A percentile compares a stretch with the other conserved stretches of the same genome.
Evolutionary conservation across 2,329 filamentous ascomycete genomes (phyloP).

Genomic region (Penicillium capsulatum): DNA sequence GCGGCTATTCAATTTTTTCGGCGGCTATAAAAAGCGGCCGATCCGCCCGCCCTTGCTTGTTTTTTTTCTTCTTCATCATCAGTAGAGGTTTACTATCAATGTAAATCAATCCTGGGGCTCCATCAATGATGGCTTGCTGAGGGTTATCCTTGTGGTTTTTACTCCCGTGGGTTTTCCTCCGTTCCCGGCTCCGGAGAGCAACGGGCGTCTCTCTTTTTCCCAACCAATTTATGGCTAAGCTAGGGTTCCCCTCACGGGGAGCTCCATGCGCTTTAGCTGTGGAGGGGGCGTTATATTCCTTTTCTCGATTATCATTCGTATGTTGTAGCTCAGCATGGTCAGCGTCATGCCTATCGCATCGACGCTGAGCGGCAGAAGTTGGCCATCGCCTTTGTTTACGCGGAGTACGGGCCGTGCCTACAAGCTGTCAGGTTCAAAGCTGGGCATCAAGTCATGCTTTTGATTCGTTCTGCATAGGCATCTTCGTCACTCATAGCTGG

Average conservation of each 20-base stretch:
- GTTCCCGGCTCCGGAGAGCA: slow-evolving; percentile 49
- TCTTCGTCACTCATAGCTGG: not conserved
- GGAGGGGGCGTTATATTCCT: slow-evolving; percentile 46
- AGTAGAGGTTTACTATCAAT: slow-evolving; percentile 52
- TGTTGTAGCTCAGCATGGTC: not conserved
- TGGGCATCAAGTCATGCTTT: too few species aligned
- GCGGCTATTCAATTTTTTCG: slow-evolving; percentile 7
- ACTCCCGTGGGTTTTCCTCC: slow-evolving; percentile 46
- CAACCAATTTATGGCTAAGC: slow-evolving; percentile 42
- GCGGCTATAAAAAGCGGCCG: slow-evolving; percentile 29
- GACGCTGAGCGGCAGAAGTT: too few species aligned
- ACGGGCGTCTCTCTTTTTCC: slow-evolving; percentile 44
- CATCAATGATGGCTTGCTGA: slow-evolving; percentile 48
- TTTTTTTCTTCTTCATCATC: slow-evolving; percentile 46
- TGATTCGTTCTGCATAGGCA: not conserved
- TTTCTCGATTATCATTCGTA: slow-evolving; percentile 11
- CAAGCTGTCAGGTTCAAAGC: not conserved
- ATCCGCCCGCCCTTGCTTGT: slow-evolving; percentile 16
- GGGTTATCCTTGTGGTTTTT: slow-evolving; percentile 45
- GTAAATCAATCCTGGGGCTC: slow-evolving; percentile 46
- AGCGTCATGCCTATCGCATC: too few species aligned
- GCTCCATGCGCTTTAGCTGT: slow-evolving; percentile 45
- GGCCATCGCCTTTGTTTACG: too few species aligned
- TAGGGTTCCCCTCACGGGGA: slow-evolving; percentile 38
- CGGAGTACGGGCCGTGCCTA: not conserved